Percentiles rank a stretch among this genome's conserved stretches.
phyloP scores from a whole-genome alignment of 1,139 yeast species.

The Lodderomyces pseudojiufengensis region DNA sequence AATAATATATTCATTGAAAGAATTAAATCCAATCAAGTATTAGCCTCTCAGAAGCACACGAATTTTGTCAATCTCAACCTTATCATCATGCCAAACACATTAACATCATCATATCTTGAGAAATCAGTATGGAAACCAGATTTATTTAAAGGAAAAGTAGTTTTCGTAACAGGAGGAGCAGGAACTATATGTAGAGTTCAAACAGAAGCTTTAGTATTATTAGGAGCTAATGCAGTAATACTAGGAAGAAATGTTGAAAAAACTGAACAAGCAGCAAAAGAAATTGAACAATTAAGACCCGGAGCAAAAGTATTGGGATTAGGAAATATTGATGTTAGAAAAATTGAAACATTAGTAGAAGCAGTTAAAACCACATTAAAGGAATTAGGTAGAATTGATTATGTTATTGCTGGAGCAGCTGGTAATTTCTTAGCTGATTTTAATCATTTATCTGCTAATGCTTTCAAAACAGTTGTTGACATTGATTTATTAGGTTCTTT shows the following conservation, averaged over 20 bases:
- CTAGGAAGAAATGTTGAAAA: conserved; percentile 73
- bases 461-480: conserved; percentile 81
- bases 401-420: conserved; percentile 93
- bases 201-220: conserved; percentile 74
- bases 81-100: conserved; percentile 16
- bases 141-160: conserved; percentile 79
- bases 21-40: too few relatives aligned
- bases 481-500: conserved; percentile 86
- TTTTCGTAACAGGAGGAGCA: conserved; percentile 93
- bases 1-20: too few relatives aligned
- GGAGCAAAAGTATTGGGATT: conserved; percentile 71
- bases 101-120: conserved; percentile 27
- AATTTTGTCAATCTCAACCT: too few relatives aligned
- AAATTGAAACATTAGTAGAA: conserved; percentile 48
- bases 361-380: conserved; percentile 68
- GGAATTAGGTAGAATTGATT: conserved; percentile 73
- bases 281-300: conserved; percentile 53
- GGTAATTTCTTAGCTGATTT: conserved; percentile 87
- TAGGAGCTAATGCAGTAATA: conserved; percentile 88
- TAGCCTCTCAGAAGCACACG: too few relatives aligned
- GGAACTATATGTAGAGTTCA: conserved; percentile 93
- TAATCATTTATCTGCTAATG: conserved; percentile 75
- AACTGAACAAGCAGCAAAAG: conserved; percentile 66
- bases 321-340: conserved; percentile 77
- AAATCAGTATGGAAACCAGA: conserved; percentile 51